phyloP scores from a whole-genome alignment of 1,284 basidiomycete genomes.

The Ceratobasidium sp. region DNA sequence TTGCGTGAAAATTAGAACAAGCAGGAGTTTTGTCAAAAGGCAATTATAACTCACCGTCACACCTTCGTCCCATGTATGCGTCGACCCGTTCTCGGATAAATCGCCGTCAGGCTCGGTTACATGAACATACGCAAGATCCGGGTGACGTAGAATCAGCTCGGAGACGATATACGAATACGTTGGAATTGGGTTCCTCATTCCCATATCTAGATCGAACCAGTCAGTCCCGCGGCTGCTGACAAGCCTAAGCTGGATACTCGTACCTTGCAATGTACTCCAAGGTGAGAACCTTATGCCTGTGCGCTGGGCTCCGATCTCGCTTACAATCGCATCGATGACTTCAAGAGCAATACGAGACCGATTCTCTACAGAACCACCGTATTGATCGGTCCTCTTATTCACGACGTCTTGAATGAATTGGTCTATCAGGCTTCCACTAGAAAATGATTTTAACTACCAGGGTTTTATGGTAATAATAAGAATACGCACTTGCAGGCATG shows the following conservation, averaged over 20 bases:
- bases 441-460: neutral
- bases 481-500: slow-evolving; percentile 45
- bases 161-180: slow-evolving; percentile 46
- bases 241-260: neutral
- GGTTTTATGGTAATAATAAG: neutral
- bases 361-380: slow-evolving; percentile 65
- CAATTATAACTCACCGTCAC: neutral
- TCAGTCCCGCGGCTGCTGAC: neutral
- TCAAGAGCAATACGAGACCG: slow-evolving; percentile 58
- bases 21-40: too few species aligned
- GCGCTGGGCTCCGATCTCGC: slow-evolving; percentile 50
- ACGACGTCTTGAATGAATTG: slow-evolving; percentile 54
- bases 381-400: slow-evolving; percentile 65
- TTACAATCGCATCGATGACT: slow-evolving; percentile 52
- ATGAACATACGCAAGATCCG: slow-evolving; percentile 52
- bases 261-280: slow-evolving; percentile 45
- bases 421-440: slow-evolving; percentile 51
- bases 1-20: too few species aligned
- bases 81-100: slow-evolving; percentile 42
- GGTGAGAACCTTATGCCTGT: slow-evolving; percentile 49
- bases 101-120: slow-evolving; percentile 47
- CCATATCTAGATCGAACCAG: slow-evolving; percentile 38
- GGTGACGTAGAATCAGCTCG: slow-evolving; percentile 54
- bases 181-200: slow-evolving; percentile 51
- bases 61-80: slow-evolving; percentile 42